phyloP scores from a whole-genome alignment of 2,329 filamentous ascomycete genomes.

The Colletotrichum melonis region DNA sequence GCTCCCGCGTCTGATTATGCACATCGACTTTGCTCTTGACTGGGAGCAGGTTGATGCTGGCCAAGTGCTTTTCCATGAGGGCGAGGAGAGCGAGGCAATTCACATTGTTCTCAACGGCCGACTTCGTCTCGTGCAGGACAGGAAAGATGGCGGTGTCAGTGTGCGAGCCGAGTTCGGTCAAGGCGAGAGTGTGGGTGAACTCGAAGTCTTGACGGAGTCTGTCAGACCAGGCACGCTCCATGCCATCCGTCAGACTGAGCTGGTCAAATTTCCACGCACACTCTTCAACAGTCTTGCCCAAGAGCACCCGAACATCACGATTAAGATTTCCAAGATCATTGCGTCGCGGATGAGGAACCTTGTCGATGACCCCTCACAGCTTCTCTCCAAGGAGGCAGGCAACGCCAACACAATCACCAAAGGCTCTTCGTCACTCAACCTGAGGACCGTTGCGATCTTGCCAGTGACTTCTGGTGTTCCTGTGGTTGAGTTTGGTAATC shows the following conservation, averaged over 20 bases:
- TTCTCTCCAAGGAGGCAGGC: slow-evolving; percentile 71
- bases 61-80: slow-evolving; percentile 92
- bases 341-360: slow-evolving; percentile 92
- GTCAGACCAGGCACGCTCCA: slow-evolving; percentile 90
- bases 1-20: slow-evolving; percentile 87
- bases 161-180: slow-evolving; percentile 95
- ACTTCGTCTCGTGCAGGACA: slow-evolving; percentile 84
- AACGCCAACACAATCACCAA: slow-evolving; percentile 70
- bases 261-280: slow-evolving; percentile 95
- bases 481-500: slow-evolving; percentile 93
- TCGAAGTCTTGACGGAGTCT: slow-evolving; percentile 97
- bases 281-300: slow-evolving; percentile 97
- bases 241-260: slow-evolving; percentile 94
- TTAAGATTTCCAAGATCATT: slow-evolving; percentile 99
- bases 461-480: slow-evolving; percentile 93
- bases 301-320: slow-evolving; percentile 97
- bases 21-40: slow-evolving; percentile 98
- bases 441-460: slow-evolving; percentile 91
- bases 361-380: slow-evolving; percentile 81
- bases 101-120: slow-evolving; percentile 97
- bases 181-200: slow-evolving; percentile 95
- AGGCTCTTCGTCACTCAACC: slow-evolving; percentile 87
- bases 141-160: slow-evolving; percentile 82
- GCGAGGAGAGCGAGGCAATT: slow-evolving; percentile 96
- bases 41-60: slow-evolving; percentile 98